phyloP scores from a whole-genome alignment of 148 eudicot genomes.

The Euryodendron excelsum region DNA sequence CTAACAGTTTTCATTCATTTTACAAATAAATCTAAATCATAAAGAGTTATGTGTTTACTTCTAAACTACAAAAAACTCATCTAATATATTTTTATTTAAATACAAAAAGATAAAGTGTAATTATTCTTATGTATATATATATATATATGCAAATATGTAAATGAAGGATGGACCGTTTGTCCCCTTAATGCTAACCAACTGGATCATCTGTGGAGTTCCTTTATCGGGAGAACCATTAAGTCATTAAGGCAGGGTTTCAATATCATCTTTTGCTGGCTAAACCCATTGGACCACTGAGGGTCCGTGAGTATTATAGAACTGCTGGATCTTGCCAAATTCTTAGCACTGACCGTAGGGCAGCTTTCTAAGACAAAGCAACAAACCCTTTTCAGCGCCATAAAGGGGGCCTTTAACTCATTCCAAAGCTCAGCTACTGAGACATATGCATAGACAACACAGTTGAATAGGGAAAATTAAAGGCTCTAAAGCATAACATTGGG shows the following conservation, averaged over 20 bases:
- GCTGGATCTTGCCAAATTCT: constrained; percentile 31
- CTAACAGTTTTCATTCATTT: no score
- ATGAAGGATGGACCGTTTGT: background rate
- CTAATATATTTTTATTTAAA: no score
- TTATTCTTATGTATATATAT: no score
- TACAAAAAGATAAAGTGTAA: no score
- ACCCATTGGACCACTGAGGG: constrained; percentile 26
- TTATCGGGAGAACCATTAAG: constrained; percentile 17
- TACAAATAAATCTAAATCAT: no score
- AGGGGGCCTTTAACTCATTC: constrained; percentile 30
- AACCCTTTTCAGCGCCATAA: constrained; percentile 23
- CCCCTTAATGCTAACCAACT: background rate
- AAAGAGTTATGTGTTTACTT: no score
- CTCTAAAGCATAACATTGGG: constrained; percentile 36
- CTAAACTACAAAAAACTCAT: no score
- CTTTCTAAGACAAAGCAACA: constrained; percentile 18
- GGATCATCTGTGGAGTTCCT: background rate
- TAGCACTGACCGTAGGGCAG: constrained; percentile 4
- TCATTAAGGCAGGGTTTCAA: background rate
- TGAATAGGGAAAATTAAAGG: constrained; percentile 46
- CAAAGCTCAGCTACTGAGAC: constrained; percentile 31
- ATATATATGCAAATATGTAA: no score
- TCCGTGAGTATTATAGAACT: constrained; percentile 15
- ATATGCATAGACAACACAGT: constrained; percentile 37
- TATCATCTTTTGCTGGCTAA: constrained; percentile 25